Evolutionary conservation across 768 basidiomycete species (phyloP), one percentile per base, ranked within the genome.

Genomic region (Suillus spraguei): DNA sequence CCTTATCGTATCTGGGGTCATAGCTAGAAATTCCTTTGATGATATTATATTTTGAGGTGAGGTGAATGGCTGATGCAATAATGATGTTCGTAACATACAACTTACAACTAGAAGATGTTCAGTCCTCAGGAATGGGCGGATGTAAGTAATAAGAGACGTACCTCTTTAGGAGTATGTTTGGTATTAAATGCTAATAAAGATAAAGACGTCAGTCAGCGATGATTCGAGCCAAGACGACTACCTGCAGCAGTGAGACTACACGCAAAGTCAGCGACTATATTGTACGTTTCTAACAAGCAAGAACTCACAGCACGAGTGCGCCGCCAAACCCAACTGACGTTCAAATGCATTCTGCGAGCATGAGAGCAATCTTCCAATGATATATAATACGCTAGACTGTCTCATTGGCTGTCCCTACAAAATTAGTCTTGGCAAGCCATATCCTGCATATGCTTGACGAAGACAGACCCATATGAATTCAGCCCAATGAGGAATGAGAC

Each of bases 101-200:
- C 56, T 32, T 58, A 58, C 56, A 58, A 58, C 56, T 58, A 13
- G 11, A 20, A 47, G 36, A 17, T 17, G 24, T 20, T 58, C 17
- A 58, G 39, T 32, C 28, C 10, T 0, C 39, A 41, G 28, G 20
- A 32, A n/a, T 22, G 41, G 11, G 22, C 36, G 14, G 54, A 56
- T 56, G 36, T 14, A 16, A 41, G 39, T 28, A 17, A 41, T 8
- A 24, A 33, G 22, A 58, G 41, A 22, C 38, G 13, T 58, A 58
- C 56, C 39, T 58, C 11, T 32, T 2, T 10, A 20, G 56, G 41
- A 41, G 39, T 41, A 4, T 20, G 9, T 28, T 41, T 6, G 6
- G 24, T 28, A 38, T 20, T 28, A 58, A 41, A 58, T 28, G 56
- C 56, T 58, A n/a, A n/a, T n/a, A n/a, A n/a, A n/a, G 54, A 36